phyloP scores from a whole-genome alignment of 2,329 filamentous ascomycete genomes.

The Aureobasidium sp. region DNA sequence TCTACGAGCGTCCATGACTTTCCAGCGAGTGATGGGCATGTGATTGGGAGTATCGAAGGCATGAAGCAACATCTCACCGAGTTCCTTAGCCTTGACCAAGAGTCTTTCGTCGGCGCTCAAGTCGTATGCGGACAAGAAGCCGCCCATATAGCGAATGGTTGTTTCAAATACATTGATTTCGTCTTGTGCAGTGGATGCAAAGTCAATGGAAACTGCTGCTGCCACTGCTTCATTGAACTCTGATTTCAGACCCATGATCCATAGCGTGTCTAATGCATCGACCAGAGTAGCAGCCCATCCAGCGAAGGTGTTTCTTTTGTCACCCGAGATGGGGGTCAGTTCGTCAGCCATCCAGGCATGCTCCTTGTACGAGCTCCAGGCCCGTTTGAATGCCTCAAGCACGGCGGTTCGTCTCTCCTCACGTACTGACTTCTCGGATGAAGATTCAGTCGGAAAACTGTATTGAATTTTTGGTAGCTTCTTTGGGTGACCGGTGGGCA shows the following conservation, averaged over 20 bases:
- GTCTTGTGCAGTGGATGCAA: conserved; percentile 33
- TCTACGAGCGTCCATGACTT: conserved; percentile 32
- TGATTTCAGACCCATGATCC: conserved; percentile 59
- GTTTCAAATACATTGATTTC: conserved; percentile 45
- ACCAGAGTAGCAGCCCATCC: conserved; percentile 84
- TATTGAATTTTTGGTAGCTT: conserved; percentile 39
- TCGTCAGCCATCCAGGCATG: conserved; percentile 46
- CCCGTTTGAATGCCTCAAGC: conserved; percentile 37
- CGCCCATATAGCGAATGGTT: conserved; percentile 38
- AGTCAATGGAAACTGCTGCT: conserved; percentile 39
- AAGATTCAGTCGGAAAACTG: conserved; percentile 32
- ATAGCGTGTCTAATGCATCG: conserved; percentile 65
- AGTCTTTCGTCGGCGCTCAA: conserved; percentile 30
- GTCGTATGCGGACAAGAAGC: conserved; percentile 32
- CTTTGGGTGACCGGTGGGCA: conserved; percentile 34
- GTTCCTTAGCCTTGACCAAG: conserved; percentile 31
- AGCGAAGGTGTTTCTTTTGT: conserved; percentile 72
- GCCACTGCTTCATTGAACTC: conserved; percentile 41
- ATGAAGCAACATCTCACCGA: conserved; percentile 39
- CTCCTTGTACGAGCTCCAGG: conserved; percentile 39
- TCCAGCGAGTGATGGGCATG: conserved; percentile 42
- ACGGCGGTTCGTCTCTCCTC: conserved; percentile 34
- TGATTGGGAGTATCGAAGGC: conserved; percentile 43
- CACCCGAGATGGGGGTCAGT: conserved; percentile 44
- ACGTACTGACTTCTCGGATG: conserved; percentile 26